Evolutionary conservation across 1,284 basidiomycete genomes (phyloP), one percentile per base, ranked within the genome.

Genomic region (Cutaneotrichosporon cyanovorans): DNA sequence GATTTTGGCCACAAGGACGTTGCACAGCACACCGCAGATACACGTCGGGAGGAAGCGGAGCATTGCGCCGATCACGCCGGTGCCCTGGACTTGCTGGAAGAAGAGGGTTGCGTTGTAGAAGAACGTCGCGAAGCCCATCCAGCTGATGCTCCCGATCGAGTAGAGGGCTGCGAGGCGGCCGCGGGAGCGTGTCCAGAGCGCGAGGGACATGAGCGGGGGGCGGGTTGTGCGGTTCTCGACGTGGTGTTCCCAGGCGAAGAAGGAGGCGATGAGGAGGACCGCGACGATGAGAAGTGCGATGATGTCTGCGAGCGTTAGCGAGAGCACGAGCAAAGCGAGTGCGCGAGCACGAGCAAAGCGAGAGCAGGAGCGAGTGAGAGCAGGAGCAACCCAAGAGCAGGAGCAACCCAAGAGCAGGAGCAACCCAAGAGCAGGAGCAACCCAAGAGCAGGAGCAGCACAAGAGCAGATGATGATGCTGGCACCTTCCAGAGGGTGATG

Each of bases 11-110:
- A 83, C 61, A 60, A 71, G 38, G 20, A 68, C 55, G 41, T 87
- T 87, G 60, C 82, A 85, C 8, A 81, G 42, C 16, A 83, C 57
- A 8, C 87, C 87, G 6, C 77, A 78, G 25, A 87, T 67, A 16
- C 80, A 78, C 78, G 85, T 85, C 0, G 89, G 89, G 4, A 90
- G 56, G 54, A 91, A 76, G 7, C 85, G 80, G 21, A 89, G 63
- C 69, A 89, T 86, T 0, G 86, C 83, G 12, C 77, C 73, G 23
- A 91, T 72, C 4, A 63, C 42, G 28, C 57, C 55, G 6, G 56
- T 53, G 5, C 37, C 28, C 42, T 68, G 67, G 8, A 68, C 60
- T 41, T 68, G 28, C 37, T 54, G 66, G 42, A 62, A 69, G 52
- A 60, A 69, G 9, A 71, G 56, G 0, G 66, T 68, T 8, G 61